Conservation (phyloP, 345 rosid genomes). For the Populus ilicifolia region DNA sequence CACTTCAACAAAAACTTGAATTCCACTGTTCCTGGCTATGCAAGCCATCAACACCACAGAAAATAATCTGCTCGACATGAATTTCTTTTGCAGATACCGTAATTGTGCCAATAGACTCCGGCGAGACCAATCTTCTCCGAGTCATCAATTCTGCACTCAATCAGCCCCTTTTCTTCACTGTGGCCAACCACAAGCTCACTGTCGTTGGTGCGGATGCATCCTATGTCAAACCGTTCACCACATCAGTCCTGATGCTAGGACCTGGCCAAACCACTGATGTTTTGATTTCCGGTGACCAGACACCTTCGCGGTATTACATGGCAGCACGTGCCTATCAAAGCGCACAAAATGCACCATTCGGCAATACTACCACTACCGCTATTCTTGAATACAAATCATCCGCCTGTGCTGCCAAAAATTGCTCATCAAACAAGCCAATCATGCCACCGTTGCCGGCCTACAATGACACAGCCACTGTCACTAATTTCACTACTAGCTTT, state of each 20-base stretch:
- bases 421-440: slow-evolving; percentile 13
- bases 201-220: slow-evolving; percentile 31
- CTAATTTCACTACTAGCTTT: slow-evolving; percentile 20
- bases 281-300: slow-evolving; percentile 26
- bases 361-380: slow-evolving; percentile 29
- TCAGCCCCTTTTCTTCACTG: slow-evolving; percentile 24
- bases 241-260: slow-evolving; percentile 25
- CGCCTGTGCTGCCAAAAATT: slow-evolving; percentile 15
- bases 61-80: neutral
- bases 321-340: slow-evolving; percentile 26
- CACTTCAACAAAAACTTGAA: neutral
- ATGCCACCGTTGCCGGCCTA: slow-evolving; percentile 27
- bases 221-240: slow-evolving; percentile 29
- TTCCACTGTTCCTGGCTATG: neutral
- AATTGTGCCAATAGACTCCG: slow-evolving; percentile 22
- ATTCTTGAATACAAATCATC: slow-evolving; percentile 30
- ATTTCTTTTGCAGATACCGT: slow-evolving; percentile 19
- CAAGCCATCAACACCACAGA: neutral
- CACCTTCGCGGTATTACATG: slow-evolving; percentile 19
- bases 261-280: slow-evolving; percentile 35
- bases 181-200: slow-evolving; percentile 28
- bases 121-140: slow-evolving; percentile 30
- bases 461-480: slow-evolving; percentile 28
- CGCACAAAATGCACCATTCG: slow-evolving; percentile 24
- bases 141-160: slow-evolving; percentile 25